Evolutionary conservation across 306 rosid species (phyloP), one percentile per base, ranked within the genome.

Genomic region (Arachis hypogaea): DNA sequence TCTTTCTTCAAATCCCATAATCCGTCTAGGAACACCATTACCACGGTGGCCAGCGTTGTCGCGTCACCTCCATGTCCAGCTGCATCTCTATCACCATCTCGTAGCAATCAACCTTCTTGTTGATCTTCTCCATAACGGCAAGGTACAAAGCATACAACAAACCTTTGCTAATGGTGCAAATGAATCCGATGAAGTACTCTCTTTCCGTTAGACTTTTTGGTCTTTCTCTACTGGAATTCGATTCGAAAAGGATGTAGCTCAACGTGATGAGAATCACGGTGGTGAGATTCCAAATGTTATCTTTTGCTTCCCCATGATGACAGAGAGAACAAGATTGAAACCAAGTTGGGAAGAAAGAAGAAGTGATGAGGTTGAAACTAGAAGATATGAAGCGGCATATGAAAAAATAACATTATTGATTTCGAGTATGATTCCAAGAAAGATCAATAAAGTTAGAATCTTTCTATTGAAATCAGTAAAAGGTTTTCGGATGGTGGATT

Each of bases 61-160:
- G 97, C 0, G 86, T 77, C 0, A 85, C 36, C 85, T 92, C 90
- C 91, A 92, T 92, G 33, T 87, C 52, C 5, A 86, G 7, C 54
- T 89, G 97, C 87, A 92, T 89, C 68, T 91, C 97, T 79, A 88
- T 81, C 81, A 88, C 93, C 94, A 91, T 88, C 12, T 76, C 82
- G 18, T 85, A 91, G 30, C 90, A 83, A 46, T 87, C 77, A 3
- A 91, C 89, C 60, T 75, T 66, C 41, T 66, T 76, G 33, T 82
- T 89, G 10, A 92, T 36, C 78, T 3, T 81, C 69, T 92, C 96
- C 88, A 89, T 78, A 18, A 89, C 69, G 0, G 97, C 96, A 3
- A 92, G 72, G 30, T 92, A 89, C 11, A 78, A 75, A 2, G 97
- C 81, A 28, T 89, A 92, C 3, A 82, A 71, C 22, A 89, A 42